Evolutionary conservation across 169 alveolate species (phyloP).

Genomic region (Cryptosporidium tyzzeri): DNA sequence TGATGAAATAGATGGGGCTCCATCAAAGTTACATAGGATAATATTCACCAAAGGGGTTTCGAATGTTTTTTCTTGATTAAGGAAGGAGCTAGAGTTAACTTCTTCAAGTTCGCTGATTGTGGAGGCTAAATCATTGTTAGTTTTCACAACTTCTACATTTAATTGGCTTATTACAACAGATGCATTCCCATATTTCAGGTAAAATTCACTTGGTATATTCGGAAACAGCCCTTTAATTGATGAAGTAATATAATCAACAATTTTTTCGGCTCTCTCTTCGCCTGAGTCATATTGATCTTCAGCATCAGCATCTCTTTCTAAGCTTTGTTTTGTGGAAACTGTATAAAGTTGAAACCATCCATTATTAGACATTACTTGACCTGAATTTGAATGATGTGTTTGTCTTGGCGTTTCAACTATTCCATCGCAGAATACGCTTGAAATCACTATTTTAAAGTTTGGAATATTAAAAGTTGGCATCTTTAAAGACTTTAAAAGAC

Average conservation of each 20-base stretch:
- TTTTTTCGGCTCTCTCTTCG: not conserved
- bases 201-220: conserved; percentile 8
- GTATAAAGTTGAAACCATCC: conserved; percentile 75
- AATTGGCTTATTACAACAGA: conserved; percentile 20
- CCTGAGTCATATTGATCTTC: not conserved
- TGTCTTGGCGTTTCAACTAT: conserved; percentile 21
- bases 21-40: conserved; percentile 60
- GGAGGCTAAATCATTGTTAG: not conserved
- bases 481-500: not conserved
- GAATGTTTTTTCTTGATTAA: conserved; percentile 17
- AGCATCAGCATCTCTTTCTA: conserved; percentile 9
- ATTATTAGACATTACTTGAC: conserved; percentile 14
- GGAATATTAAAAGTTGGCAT: conserved; percentile 3
- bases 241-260: conserved; percentile 2
- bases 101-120: not conserved
- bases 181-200: not conserved
- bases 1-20: conserved; percentile 13
- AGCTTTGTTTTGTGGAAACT: not conserved
- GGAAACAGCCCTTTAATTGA: conserved; percentile 24
- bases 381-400: conserved; percentile 1
- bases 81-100: not conserved
- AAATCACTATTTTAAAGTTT: conserved; percentile 16
- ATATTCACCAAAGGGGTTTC: conserved; percentile 42
- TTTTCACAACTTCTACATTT: conserved; percentile 13
- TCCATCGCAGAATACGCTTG: not conserved